Percentiles rank a stretch among this genome's conserved stretches.
Conservation (phyloP, 495 filamentous ascomycete genomes). For the Geoglossum glabrum region DNA sequence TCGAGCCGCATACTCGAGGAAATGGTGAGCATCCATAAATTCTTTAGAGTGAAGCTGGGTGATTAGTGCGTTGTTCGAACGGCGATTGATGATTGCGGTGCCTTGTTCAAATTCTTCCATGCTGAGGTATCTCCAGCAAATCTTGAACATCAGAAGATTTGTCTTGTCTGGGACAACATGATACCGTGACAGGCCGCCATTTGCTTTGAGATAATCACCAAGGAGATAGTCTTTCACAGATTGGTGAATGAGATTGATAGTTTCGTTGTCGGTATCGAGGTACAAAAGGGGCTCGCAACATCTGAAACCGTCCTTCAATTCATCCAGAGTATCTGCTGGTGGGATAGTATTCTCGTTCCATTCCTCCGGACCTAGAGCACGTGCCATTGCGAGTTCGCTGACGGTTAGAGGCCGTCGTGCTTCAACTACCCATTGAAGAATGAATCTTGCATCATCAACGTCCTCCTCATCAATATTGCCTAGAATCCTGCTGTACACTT, state of each 20-base stretch:
- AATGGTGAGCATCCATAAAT: neutral
- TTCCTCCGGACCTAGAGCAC: neutral
- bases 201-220: neutral
- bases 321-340: neutral
- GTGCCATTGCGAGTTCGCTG: conserved; percentile 2
- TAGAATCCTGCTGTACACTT: conserved; percentile 4
- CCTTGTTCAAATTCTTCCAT: neutral
- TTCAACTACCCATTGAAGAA: conserved; percentile 3
- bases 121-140: neutral
- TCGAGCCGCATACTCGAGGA: neutral
- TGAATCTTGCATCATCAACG: neutral
- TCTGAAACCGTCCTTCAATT: neutral
- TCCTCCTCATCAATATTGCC: neutral
- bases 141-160: neutral
- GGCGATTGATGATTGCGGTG: neutral
- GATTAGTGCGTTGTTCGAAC: neutral
- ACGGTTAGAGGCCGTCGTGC: conserved; percentile 5
- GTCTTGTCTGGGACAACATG: neutral
- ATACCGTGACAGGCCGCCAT: neutral
- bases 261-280: neutral
- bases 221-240: neutral
- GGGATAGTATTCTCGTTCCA: neutral
- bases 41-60: no score
- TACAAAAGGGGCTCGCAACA: neutral
- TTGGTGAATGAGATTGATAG: neutral